Percentiles rank a stretch among this genome's conserved stretches.
Evolutionary conservation across 805 yeast species (phyloP).

Genomic region (Sungouiozyma ichnusensis): DNA sequence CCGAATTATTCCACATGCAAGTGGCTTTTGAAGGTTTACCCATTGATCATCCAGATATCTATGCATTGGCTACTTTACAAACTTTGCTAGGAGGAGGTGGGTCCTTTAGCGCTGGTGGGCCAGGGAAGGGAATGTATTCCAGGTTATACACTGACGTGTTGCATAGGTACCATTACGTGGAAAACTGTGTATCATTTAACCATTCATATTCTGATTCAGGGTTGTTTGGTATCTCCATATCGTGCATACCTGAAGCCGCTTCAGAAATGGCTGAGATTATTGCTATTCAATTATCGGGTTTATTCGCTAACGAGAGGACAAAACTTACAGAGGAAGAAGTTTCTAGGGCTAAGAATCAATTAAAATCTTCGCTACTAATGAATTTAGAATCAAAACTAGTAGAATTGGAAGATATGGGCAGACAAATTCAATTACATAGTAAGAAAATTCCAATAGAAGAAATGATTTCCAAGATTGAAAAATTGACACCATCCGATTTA

Average conservation of each 20-base stretch:
- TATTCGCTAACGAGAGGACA: slow-evolving; percentile 45
- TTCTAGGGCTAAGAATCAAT: slow-evolving; percentile 82
- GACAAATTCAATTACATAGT: slow-evolving; percentile 84
- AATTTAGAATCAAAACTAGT: slow-evolving; percentile 87
- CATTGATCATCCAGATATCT: slow-evolving; percentile 73
- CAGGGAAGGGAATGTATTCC: slow-evolving; percentile 98
- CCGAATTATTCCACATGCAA: slow-evolving; percentile 76
- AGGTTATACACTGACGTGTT: slow-evolving; percentile 83
- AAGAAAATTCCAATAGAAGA: slow-evolving; percentile 63
- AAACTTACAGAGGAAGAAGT: slow-evolving; percentile 66
- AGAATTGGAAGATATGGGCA: slow-evolving; percentile 89
- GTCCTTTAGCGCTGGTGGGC: slow-evolving; percentile 96
- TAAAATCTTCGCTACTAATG: slow-evolving; percentile 80
- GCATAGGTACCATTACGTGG: slow-evolving; percentile 85
- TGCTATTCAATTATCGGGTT: slow-evolving; percentile 46
- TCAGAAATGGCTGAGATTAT: slow-evolving; percentile 72
- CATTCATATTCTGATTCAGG: slow-evolving; percentile 89
- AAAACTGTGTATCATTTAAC: slow-evolving; percentile 77
- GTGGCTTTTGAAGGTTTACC: slow-evolving; percentile 84
- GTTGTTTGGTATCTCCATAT: slow-evolving; percentile 75
- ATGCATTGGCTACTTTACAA: slow-evolving; percentile 83
- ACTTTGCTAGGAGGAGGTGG: slow-evolving; percentile 94
- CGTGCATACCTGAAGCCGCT: slow-evolving; percentile 82
- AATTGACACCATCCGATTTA: slow-evolving; percentile 56
- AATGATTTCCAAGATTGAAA: slow-evolving; percentile 70